These are phyloP conservation scores for Caryopteris hybrid DNA, from an alignment of 305 asterid genomes.

Conservation along the genomic window DNA sequence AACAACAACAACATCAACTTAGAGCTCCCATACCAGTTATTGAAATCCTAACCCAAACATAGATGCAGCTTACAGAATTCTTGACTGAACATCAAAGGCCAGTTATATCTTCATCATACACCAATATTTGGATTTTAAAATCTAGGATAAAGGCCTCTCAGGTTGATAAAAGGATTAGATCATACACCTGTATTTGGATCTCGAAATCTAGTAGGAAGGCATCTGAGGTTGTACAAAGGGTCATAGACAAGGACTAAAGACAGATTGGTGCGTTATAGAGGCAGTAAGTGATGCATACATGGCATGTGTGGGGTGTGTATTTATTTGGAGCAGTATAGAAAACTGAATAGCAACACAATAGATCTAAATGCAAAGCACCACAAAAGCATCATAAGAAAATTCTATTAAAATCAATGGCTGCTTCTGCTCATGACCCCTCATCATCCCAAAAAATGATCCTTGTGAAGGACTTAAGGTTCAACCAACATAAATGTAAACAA, in stretches of 20 bases:
- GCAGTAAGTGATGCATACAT: too few relatives aligned
- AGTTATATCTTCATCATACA: neutral
- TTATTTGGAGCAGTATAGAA: too few relatives aligned
- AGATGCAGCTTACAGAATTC: neutral
- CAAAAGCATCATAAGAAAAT: too few relatives aligned
- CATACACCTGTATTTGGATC: neutral
- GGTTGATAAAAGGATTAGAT: neutral
- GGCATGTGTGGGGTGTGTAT: too few relatives aligned
- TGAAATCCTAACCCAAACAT: neutral
- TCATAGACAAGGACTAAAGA: too few relatives aligned
- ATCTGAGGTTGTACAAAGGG: neutral
- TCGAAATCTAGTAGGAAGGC: neutral
- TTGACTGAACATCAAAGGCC: neutral
- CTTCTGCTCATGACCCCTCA: too few relatives aligned
- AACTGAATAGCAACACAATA: too few relatives aligned
- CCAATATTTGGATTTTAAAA: neutral
- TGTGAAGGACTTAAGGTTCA: too few relatives aligned
- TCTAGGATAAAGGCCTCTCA: neutral
- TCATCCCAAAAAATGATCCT: too few relatives aligned
- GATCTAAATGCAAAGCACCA: too few relatives aligned
- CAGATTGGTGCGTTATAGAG: too few relatives aligned
- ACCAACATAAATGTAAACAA: neutral
- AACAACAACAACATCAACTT: neutral
- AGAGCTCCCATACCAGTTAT: neutral
- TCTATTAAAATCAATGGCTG: too few relatives aligned